Conservation (phyloP, 805 yeast species). For the Blastobotrys peoriensis region DNA sequence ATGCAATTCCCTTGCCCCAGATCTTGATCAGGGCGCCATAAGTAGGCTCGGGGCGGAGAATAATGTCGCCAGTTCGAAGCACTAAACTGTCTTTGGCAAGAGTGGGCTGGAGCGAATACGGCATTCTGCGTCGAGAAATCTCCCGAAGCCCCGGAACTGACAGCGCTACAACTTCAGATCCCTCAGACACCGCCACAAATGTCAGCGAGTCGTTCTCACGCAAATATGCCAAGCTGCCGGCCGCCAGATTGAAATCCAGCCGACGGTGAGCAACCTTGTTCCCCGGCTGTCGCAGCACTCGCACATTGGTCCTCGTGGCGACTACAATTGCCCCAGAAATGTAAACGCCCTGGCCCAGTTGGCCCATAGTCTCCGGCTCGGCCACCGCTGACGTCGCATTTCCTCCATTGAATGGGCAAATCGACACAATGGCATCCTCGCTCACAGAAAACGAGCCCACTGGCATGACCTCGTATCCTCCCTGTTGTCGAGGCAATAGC, state of each 20-base stretch:
- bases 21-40: constrained; percentile 50
- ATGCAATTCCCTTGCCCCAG: constrained; percentile 37
- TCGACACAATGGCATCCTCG: constrained; percentile 45
- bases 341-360: constrained; percentile 53
- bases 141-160: constrained; percentile 63
- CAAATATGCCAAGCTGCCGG: constrained; percentile 48
- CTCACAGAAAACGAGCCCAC: constrained; percentile 44
- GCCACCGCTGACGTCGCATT: constrained; percentile 67
- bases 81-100: constrained; percentile 39
- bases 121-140: constrained; percentile 42
- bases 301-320: constrained; percentile 52
- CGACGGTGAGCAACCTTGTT: constrained; percentile 59
- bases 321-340: constrained; percentile 59
- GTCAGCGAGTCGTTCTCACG: constrained; percentile 39
- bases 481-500: constrained; percentile 56
- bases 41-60: constrained; percentile 49
- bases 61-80: constrained; percentile 36
- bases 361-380: constrained; percentile 47
- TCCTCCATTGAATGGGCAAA: constrained; percentile 53
- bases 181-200: constrained; percentile 16
- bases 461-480: constrained; percentile 53
- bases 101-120: constrained; percentile 36
- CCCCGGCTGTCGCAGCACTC: constrained; percentile 56
- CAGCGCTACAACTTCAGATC: constrained; percentile 27
- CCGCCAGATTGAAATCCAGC: constrained; percentile 45